Evolutionary conservation across 352 stramenopile species (phyloP).

Genomic region (Phytophthora podocarpi): DNA sequence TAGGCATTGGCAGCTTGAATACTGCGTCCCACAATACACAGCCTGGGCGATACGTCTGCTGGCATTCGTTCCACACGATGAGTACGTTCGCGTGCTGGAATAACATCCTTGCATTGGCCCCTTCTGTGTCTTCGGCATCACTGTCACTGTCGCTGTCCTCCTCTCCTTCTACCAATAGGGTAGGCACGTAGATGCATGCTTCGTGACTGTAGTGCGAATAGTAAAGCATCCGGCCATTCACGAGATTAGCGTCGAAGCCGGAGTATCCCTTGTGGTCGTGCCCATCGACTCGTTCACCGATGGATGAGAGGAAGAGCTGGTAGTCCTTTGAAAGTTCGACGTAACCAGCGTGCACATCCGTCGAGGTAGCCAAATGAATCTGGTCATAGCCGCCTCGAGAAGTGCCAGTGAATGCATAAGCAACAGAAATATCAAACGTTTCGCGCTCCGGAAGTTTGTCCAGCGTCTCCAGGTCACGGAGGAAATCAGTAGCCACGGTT

Average conservation of each 20-base stretch:
- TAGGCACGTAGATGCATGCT: constrained; percentile 84
- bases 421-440: constrained; percentile 83
- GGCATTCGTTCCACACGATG: constrained; percentile 89
- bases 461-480: constrained; percentile 68
- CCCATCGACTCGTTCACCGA: constrained; percentile 66
- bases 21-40: constrained; percentile 80
- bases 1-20: constrained; percentile 78
- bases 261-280: constrained; percentile 52
- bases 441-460: constrained; percentile 81
- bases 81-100: constrained; percentile 76
- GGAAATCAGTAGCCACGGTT: constrained; percentile 47
- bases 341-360: constrained; percentile 46
- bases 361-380: constrained; percentile 65
- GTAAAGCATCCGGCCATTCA: constrained; percentile 62
- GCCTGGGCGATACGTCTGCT: constrained; percentile 82
- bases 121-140: constrained; percentile 35
- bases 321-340: constrained; percentile 68
- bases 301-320: constrained; percentile 64
- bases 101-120: constrained; percentile 38
- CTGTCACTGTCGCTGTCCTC: constrained; percentile 41
- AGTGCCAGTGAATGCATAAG: constrained; percentile 66
- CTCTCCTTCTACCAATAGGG: constrained; percentile 55
- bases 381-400: constrained; percentile 82
- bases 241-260: constrained; percentile 46
- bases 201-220: constrained; percentile 83